These are phyloP conservation scores for Anaeramoeba flamelloides DNA, from an alignment of 78 protist species.

Conservation along the genomic window DNA sequence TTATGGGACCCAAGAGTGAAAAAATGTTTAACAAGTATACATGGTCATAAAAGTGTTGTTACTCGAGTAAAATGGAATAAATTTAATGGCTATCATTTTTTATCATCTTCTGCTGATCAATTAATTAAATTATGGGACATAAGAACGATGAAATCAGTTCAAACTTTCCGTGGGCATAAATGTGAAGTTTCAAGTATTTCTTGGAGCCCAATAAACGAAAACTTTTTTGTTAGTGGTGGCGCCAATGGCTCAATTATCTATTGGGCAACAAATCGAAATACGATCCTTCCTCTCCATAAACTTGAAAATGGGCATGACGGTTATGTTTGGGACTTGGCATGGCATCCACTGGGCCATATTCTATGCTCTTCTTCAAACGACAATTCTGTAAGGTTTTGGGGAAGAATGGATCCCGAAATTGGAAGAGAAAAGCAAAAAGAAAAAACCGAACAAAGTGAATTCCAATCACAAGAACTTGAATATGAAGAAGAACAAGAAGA, in stretches of 20 bases:
- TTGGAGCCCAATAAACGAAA: conserved; percentile 65
- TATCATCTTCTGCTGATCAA: conserved; percentile 39
- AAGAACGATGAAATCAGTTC: conserved; percentile 51
- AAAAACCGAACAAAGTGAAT: too few relatives aligned
- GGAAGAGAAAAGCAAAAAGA: too few relatives aligned
- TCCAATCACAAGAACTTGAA: too few relatives aligned
- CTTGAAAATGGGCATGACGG: background rate
- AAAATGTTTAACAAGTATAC: conserved; percentile 28
- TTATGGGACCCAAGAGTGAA: conserved; percentile 77
- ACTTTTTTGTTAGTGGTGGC: conserved; percentile 58
- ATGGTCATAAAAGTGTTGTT: conserved; percentile 12
- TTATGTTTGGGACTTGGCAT: conserved; percentile 47
- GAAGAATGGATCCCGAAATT: conserved; percentile 48
- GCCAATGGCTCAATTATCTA: conserved; percentile 53
- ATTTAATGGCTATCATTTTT: background rate
- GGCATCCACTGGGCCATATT: conserved; percentile 87
- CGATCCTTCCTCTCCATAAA: background rate
- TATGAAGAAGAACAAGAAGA: too few relatives aligned
- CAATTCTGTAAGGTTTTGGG: conserved; percentile 62
- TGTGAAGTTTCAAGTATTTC: conserved; percentile 48
- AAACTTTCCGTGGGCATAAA: conserved; percentile 55
- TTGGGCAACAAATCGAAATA: conserved; percentile 30
- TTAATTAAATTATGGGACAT: conserved; percentile 57
- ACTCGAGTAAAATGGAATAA: background rate
- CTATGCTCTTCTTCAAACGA: conserved; percentile 41